Conservation (phyloP, 257 asterid species). For the Leptodermis oblonga region DNA sequence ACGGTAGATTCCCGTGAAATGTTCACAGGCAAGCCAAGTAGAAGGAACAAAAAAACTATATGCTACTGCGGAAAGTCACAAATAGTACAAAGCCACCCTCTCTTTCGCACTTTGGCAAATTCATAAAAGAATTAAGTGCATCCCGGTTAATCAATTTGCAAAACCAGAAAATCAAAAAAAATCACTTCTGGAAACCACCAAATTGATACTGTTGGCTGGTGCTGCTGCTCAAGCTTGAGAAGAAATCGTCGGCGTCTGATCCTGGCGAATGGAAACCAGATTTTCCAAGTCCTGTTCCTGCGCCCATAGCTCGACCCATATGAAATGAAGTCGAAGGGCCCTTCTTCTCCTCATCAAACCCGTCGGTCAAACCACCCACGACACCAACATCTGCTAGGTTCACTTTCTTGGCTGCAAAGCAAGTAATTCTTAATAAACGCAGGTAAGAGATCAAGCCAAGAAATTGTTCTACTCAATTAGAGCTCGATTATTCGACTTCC, state of each 20-base stretch:
- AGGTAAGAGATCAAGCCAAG: background rate
- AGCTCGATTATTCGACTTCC: background rate
- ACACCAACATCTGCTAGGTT: conserved; percentile 80
- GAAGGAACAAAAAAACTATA: background rate
- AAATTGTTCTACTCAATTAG: background rate
- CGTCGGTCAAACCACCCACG: conserved; percentile 60
- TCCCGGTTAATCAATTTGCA: conserved; percentile 1
- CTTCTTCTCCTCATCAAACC: conserved; percentile 55
- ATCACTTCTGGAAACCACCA: conserved; percentile 68
- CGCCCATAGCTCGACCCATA: conserved; percentile 63
- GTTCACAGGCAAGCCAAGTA: background rate
- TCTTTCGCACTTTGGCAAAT: background rate
- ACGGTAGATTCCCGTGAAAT: background rate
- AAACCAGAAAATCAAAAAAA: background rate
- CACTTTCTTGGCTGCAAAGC: conserved; percentile 70
- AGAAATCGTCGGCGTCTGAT: conserved; percentile 42
- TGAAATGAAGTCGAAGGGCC: conserved; percentile 54
- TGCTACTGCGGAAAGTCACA: background rate
- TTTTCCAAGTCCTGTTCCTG: conserved; percentile 50
- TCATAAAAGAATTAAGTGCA: conserved; percentile 6
- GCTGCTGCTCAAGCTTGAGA: conserved; percentile 69
- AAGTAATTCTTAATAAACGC: conserved; percentile 3
- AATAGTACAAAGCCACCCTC: background rate
- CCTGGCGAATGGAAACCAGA: conserved; percentile 44
- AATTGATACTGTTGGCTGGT: conserved; percentile 57